phyloP scores from a whole-genome alignment of 148 eudicot genomes.

The Vaccinium darrowii region DNA sequence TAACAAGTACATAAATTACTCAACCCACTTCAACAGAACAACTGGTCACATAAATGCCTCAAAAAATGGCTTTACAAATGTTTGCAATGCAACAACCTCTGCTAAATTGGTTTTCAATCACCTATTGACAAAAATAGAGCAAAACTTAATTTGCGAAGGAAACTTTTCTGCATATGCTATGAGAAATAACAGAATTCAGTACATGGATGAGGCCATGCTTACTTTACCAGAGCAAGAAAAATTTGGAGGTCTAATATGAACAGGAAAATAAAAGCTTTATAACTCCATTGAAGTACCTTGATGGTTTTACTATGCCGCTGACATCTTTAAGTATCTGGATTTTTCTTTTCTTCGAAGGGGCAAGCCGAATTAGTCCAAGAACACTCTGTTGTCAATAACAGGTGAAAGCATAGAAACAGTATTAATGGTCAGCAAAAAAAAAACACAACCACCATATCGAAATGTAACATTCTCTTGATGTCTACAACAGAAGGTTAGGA shows the following conservation, averaged over 20 bases:
- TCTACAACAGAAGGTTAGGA: neutral
- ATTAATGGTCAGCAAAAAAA: neutral
- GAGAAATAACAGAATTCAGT: neutral
- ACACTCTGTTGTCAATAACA: constrained; percentile 20
- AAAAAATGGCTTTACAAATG: too few species aligned
- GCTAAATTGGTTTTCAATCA: neutral
- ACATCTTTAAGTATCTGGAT: constrained; percentile 37
- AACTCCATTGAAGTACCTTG: constrained; percentile 24
- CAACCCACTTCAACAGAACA: neutral
- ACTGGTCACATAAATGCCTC: neutral
- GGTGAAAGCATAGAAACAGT: neutral
- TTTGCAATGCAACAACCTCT: too few species aligned
- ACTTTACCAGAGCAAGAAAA: neutral
- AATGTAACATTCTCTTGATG: neutral
- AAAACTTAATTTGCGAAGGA: neutral
- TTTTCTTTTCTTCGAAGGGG: constrained; percentile 32
- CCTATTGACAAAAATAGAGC: neutral
- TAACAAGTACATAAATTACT: neutral
- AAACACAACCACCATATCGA: neutral
- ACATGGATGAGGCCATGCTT: neutral
- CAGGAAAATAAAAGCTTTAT: neutral
- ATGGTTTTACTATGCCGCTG: constrained; percentile 38
- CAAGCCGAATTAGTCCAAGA: constrained; percentile 33
- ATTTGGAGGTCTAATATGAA: neutral
- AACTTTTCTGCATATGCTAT: neutral